Evolutionary conservation across 2,329 filamentous ascomycete genomes (phyloP), one percentile per base, ranked within the genome.

Genomic region (Aspergillus chevalieri): DNA sequence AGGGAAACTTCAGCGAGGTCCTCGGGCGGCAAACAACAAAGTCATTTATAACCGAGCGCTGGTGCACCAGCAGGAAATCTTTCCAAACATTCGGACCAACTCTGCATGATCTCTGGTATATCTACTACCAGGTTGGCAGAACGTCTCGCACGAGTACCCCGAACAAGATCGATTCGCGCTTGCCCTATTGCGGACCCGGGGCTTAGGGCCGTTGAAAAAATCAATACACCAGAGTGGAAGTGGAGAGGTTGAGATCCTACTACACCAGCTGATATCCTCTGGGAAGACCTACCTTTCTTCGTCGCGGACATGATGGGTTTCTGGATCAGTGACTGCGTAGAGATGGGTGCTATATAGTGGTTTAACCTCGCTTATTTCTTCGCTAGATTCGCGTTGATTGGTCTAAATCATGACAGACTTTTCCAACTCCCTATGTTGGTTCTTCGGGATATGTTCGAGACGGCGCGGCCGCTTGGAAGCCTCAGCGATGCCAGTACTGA

Each of bases 251-350:
- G 57, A 61, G 47, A 59, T 60, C 17, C 59, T 15, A 42, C 57
- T 54, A 61, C 59, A 3, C 36, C 41, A 8, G 56, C 59, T 6
- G 60, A 59, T 1, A 51, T 57, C 3, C 39, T 62, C 2, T 61
- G 57, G 59, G 59, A 57, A 17, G 59, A 60, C 21, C 51, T 60
- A 2, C 57, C 57, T 3, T 58, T 60, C 34, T 47, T 62, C 12
- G 57, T 19, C 6, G 43, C 42, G 1, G 56, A 61, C 36, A 62
- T 62, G 57, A 55, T 56, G 21, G 52, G 52, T 2, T 60, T 53
- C 39, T 61, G 56, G 56, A 22, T 54, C 17, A 54, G 49, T 6
- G 6, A 57, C 42, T 43, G 39, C 10, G 51, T 50, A 21, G 22
- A 52, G 2, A 61, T 62, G 56, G 50, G 47, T 5, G 50, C 46